Conservation (phyloP, 2,329 filamentous ascomycete genomes). For the Trematosphaeria pertusa region DNA sequence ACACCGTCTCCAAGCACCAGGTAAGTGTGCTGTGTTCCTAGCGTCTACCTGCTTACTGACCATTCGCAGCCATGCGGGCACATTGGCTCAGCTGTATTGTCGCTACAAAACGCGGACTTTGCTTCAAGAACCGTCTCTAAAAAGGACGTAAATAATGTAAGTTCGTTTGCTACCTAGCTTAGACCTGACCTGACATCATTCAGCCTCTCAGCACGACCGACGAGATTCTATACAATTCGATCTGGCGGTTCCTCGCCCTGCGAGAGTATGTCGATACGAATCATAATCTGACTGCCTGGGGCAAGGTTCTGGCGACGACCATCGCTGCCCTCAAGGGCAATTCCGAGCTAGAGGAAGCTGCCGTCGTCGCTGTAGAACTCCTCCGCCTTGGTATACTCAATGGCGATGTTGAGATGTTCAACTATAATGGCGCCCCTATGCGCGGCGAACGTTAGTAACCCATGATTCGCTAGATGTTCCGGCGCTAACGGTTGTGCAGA, state of each 20-base stretch:
- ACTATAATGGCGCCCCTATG: slow-evolving; percentile 64
- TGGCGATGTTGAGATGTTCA: slow-evolving; percentile 66
- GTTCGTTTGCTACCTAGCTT: slow-evolving; percentile 6
- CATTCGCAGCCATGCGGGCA: slow-evolving; percentile 29
- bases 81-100: slow-evolving; percentile 61
- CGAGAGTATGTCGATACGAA: slow-evolving; percentile 81
- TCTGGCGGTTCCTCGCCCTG: slow-evolving; percentile 90
- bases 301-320: slow-evolving; percentile 73
- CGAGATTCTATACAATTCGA: slow-evolving; percentile 75
- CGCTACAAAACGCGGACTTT: slow-evolving; percentile 74
- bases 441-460: slow-evolving; percentile 54
- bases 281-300: slow-evolving; percentile 85
- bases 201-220: slow-evolving; percentile 67
- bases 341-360: slow-evolving; percentile 73
- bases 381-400: slow-evolving; percentile 80
- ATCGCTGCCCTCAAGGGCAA: slow-evolving; percentile 67
- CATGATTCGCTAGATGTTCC: background rate
- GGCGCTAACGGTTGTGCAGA: slow-evolving; percentile 52
- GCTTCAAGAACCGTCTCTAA: slow-evolving; percentile 70
- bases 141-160: slow-evolving; percentile 52
- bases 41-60: slow-evolving; percentile 14
- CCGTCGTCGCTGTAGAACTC: slow-evolving; percentile 85
- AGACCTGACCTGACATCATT: slow-evolving; percentile 8
- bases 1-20: slow-evolving; percentile 39
- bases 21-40: slow-evolving; percentile 14